phyloP scores from a whole-genome alignment of 1,284 basidiomycete species.

The Boletus mariae region DNA sequence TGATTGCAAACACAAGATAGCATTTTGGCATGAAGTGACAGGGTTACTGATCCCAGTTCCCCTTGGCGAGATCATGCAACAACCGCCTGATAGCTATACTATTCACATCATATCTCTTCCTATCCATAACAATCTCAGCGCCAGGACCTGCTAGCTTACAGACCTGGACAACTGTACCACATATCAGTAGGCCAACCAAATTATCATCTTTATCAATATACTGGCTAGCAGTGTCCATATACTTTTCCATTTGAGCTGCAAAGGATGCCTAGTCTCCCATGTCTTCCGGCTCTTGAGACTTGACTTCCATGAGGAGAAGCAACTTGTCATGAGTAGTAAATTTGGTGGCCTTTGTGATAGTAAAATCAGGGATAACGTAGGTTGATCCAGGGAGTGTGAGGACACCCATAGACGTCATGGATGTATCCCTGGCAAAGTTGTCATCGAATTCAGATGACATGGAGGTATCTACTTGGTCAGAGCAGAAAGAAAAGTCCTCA shows the following conservation, averaged over 20 bases:
- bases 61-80: too few relatives aligned
- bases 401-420: neutral
- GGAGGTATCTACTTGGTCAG: neutral
- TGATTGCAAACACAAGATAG: too few relatives aligned
- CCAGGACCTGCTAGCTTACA: neutral
- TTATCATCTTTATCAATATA: neutral
- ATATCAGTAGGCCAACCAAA: neutral
- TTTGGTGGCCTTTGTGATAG: neutral
- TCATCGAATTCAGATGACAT: neutral
- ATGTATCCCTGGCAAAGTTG: neutral
- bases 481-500: neutral
- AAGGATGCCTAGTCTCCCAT: neutral
- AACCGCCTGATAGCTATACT: too few relatives aligned
- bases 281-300: neutral
- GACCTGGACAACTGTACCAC: neutral
- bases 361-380: neutral
- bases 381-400: neutral
- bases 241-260: neutral
- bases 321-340: neutral
- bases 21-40: too few relatives aligned
- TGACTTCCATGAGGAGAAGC: neutral
- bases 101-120: too few relatives aligned
- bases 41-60: too few relatives aligned
- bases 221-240: neutral
- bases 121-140: neutral